phyloP scores from a whole-genome alignment of 2,329 filamentous ascomycete species.

The Talaromyces rugulosus region DNA sequence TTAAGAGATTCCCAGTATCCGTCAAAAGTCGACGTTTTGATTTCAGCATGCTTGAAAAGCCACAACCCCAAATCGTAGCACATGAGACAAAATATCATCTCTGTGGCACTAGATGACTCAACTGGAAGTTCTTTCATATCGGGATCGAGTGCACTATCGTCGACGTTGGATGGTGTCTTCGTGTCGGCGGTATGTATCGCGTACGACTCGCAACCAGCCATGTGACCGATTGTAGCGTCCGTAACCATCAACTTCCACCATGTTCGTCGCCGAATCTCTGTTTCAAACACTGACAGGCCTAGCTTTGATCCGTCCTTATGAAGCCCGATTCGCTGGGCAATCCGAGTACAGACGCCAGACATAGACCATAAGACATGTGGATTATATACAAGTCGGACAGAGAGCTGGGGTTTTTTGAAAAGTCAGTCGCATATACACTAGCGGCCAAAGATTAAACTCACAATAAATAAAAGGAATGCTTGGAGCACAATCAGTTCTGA shows the following conservation, averaged over 20 bases:
- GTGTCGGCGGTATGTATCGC: conserved; percentile 38
- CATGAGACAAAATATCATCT: conserved; percentile 41
- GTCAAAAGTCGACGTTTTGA: conserved; percentile 12
- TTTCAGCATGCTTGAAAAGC: conserved; percentile 19
- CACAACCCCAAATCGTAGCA: conserved; percentile 31
- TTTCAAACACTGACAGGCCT: conserved; percentile 58
- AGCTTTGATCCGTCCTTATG: conserved; percentile 58
- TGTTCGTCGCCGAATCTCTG: conserved; percentile 62
- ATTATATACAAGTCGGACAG: conserved; percentile 56
- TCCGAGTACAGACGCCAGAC: conserved; percentile 58
- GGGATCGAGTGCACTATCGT: conserved; percentile 38
- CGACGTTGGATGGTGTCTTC: conserved; percentile 38
- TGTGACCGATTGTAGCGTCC: conserved; percentile 54
- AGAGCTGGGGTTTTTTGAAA: conserved; percentile 39
- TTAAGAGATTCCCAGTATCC: conserved; percentile 20
- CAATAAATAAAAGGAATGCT: conserved; percentile 54
- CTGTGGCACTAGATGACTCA: conserved; percentile 41
- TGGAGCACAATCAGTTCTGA: conserved; percentile 55
- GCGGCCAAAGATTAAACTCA: not conserved
- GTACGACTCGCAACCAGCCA: conserved; percentile 55
- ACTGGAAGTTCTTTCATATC: conserved; percentile 41
- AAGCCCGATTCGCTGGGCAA: conserved; percentile 65
- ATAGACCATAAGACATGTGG: conserved; percentile 59
- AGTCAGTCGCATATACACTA: not conserved
- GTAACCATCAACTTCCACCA: conserved; percentile 64